Evolutionary conservation across 2,329 filamentous ascomycete species (phyloP).

Genomic region (Whalleya microplaca): DNA sequence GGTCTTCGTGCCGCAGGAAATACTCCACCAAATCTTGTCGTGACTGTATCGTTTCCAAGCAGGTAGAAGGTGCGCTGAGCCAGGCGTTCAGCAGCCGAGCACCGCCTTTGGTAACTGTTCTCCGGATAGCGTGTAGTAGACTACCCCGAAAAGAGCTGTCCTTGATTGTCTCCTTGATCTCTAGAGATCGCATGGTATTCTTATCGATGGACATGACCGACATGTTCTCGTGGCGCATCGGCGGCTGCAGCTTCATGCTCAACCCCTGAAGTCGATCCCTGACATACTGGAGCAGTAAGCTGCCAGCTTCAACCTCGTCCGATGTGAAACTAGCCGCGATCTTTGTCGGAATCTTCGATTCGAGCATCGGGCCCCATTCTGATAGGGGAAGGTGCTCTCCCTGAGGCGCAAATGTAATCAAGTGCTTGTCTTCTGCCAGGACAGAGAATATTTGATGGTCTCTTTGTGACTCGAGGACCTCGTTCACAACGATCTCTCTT

Average conservation of each 20-base stretch:
- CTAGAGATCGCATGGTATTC: conserved; percentile 85
- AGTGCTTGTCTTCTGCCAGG: conserved; percentile 74
- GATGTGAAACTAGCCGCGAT: conserved; percentile 61
- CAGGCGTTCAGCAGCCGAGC: conserved; percentile 82
- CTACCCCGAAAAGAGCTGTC: conserved; percentile 82
- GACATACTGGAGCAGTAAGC: conserved; percentile 83
- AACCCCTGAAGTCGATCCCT: conserved; percentile 75
- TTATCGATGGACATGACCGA: conserved; percentile 90
- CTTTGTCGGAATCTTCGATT: conserved; percentile 65
- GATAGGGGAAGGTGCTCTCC: conserved; percentile 52
- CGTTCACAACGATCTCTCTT: conserved; percentile 80
- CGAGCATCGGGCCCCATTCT: conserved; percentile 78
- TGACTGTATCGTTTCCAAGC: conserved; percentile 73
- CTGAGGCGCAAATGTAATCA: conserved; percentile 71
- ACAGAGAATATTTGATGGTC: conserved; percentile 66
- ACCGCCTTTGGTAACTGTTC: conserved; percentile 90
- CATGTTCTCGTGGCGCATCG: conserved; percentile 71
- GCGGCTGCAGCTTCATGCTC: conserved; percentile 82
- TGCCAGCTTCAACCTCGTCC: conserved; percentile 76
- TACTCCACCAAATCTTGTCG: conserved; percentile 81
- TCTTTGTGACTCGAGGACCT: conserved; percentile 59
- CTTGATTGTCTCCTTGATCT: conserved; percentile 83
- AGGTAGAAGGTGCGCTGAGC: conserved; percentile 92
- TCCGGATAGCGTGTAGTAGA: conserved; percentile 83
- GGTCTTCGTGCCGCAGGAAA: conserved; percentile 67